Evolutionary conservation across 768 basidiomycete genomes (phyloP).

Genomic region (Floccularia luteovirens): DNA sequence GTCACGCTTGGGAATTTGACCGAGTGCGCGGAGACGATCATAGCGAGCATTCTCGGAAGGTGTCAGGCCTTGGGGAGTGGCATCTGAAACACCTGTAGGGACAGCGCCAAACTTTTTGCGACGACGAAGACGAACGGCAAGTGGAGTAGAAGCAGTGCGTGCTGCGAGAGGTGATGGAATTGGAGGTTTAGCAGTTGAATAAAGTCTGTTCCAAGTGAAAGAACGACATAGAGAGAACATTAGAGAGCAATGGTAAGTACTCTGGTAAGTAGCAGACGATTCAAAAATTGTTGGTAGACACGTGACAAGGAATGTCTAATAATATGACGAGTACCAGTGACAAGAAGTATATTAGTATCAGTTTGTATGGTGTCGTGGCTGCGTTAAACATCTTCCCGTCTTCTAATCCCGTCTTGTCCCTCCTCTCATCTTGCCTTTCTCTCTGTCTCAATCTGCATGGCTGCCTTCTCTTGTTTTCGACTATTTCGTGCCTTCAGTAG

Average conservation of each 20-base stretch:
- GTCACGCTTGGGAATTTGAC: constrained; percentile 30
- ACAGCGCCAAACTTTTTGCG: constrained; percentile 35
- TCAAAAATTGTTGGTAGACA: no score
- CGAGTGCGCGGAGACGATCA: constrained; percentile 46
- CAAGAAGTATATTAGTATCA: no score
- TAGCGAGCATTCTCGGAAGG: constrained; percentile 59
- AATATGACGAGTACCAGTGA: no score
- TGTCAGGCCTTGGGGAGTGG: constrained; percentile 49
- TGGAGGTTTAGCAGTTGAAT: constrained; percentile 27
- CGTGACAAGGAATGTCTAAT: no score
- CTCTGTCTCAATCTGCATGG: constrained; percentile 25
- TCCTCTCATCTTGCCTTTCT: no score
- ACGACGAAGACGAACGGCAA: constrained; percentile 67
- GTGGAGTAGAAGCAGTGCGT: constrained; percentile 63
- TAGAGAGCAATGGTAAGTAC: no score
- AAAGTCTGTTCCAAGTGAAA: constrained; percentile 22
- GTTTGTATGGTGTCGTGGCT: no score
- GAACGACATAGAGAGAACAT: constrained; percentile 28
- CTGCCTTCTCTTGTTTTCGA: constrained; percentile 25
- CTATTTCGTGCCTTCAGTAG: constrained; percentile 46
- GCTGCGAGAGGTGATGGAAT: constrained; percentile 38
- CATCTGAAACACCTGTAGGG: constrained; percentile 32
- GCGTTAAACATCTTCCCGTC: no score
- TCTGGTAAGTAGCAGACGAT: no score
- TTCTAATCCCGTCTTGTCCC: no score